Conservation (phyloP, 352 stramenopile species). For the Pythium vanterpoolii region DNA sequence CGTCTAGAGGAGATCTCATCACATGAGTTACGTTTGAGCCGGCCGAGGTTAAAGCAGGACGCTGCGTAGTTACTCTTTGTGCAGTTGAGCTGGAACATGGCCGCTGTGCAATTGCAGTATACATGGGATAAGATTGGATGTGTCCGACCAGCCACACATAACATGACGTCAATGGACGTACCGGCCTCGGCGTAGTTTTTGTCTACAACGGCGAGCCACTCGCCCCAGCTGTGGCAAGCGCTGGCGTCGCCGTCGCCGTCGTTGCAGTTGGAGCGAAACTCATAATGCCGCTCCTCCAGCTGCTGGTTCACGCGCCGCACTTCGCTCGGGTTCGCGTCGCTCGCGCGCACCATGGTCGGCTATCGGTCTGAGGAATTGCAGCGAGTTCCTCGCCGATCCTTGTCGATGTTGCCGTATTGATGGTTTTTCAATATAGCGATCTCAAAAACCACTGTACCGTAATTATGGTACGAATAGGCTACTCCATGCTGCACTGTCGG, state of each 20-base stretch:
- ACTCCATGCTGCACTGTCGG: no score
- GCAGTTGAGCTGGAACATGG: constrained; percentile 84
- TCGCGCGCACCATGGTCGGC: constrained; percentile 20
- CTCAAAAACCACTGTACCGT: constrained; percentile 16
- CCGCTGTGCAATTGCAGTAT: constrained; percentile 29
- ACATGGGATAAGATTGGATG: background rate
- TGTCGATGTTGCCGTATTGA: constrained; percentile 7
- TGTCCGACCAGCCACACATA: background rate
- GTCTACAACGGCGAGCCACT: constrained; percentile 85
- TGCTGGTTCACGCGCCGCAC: constrained; percentile 80
- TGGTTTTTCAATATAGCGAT: background rate
- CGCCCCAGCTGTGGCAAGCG: constrained; percentile 83
- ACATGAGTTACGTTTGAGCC: constrained; percentile 60
- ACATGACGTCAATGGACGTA: constrained; percentile 13
- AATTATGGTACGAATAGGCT: constrained; percentile 9
- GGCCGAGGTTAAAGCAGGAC: constrained; percentile 86
- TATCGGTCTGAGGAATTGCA: background rate
- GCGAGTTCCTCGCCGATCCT: background rate
- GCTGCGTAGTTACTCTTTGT: constrained; percentile 73
- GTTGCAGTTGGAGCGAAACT: constrained; percentile 87
- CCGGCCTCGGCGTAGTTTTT: constrained; percentile 80
- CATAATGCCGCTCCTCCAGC: constrained; percentile 82
- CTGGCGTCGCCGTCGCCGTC: constrained; percentile 76
- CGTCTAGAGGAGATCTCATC: background rate
- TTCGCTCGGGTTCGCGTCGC: constrained; percentile 44